A percentile compares a stretch with the other conserved stretches of the same genome.
Evolutionary conservation across 2,329 filamentous ascomycete genomes (phyloP).

Genomic region (Ceratocystis eucalypticola): DNA sequence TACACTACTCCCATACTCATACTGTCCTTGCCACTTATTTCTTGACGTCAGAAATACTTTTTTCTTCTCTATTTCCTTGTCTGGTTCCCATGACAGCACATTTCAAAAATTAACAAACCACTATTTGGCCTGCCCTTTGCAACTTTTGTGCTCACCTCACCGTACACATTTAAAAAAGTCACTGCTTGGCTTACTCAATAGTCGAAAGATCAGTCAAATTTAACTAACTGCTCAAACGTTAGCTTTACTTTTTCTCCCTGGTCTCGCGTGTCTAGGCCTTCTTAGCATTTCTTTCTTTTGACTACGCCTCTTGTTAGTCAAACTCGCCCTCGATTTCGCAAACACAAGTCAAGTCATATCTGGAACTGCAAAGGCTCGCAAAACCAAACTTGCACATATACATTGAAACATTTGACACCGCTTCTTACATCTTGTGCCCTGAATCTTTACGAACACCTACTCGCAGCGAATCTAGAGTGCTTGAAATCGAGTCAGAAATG

Average conservation of each 20-base stretch:
- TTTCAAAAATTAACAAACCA: not conserved
- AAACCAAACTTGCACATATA: not conserved
- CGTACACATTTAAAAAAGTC: not conserved
- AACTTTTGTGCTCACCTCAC: conserved; percentile 5
- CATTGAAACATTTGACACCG: not conserved
- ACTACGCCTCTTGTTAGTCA: not conserved
- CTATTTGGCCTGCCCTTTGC: conserved; percentile 7
- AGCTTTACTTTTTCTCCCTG: not conserved
- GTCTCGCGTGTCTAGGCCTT: not conserved
- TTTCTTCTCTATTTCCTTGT: not conserved
- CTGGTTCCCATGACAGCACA: not conserved
- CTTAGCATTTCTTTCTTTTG: not conserved
- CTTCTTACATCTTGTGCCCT: not conserved
- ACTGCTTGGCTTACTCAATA: not conserved
- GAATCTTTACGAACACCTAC: not conserved
- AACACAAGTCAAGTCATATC: not conserved
- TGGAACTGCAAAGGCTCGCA: not conserved
- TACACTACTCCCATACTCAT: not conserved
- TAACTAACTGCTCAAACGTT: not conserved
- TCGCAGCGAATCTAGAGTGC: not conserved
- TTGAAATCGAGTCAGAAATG: conserved; percentile 1
- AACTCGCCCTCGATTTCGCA: not conserved
- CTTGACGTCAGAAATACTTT: conserved; percentile 13
- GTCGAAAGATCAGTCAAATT: not conserved
- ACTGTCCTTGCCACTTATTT: conserved; percentile 1